Evolutionary conservation across 495 filamentous ascomycete species (phyloP).

Genomic region (Penicillium soppii): DNA sequence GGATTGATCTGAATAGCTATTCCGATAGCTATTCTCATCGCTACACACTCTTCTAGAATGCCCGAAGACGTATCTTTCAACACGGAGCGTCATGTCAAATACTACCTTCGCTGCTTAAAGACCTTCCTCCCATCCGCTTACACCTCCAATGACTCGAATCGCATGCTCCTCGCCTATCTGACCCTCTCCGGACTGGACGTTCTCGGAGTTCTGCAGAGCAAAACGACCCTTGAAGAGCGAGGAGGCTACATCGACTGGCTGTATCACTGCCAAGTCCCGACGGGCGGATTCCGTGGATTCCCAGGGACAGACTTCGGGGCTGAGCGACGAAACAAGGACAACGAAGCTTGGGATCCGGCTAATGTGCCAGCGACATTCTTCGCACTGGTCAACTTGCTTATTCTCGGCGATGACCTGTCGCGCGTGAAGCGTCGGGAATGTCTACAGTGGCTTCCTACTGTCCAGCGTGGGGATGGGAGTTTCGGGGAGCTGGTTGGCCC

Average conservation of each 20-base stretch:
- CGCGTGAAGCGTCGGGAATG: slow-evolving; percentile 66
- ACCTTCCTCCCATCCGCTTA: slow-evolving; percentile 79
- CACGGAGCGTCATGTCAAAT: slow-evolving; percentile 75
- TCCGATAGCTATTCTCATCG: too few species aligned
- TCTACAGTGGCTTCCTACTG: slow-evolving; percentile 66
- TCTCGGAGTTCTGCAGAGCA: slow-evolving; percentile 58
- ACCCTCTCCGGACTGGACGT: slow-evolving; percentile 81
- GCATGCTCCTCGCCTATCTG: slow-evolving; percentile 87
- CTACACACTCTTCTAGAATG: slow-evolving; percentile 20
- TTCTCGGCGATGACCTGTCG: slow-evolving; percentile 72
- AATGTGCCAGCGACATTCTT: slow-evolving; percentile 86
- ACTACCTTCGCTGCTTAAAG: slow-evolving; percentile 88
- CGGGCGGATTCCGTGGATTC: slow-evolving; percentile 78
- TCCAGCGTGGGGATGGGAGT: slow-evolving; percentile 85
- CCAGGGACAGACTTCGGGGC: slow-evolving; percentile 62
- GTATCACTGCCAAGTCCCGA: slow-evolving; percentile 69
- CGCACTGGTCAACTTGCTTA: slow-evolving; percentile 69
- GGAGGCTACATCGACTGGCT: slow-evolving; percentile 66
- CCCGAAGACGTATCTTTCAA: slow-evolving; percentile 51
- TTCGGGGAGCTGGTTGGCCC: slow-evolving; percentile 79
- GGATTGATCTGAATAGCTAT: too few species aligned
- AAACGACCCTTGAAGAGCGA: slow-evolving; percentile 58
- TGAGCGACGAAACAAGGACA: slow-evolving; percentile 42
- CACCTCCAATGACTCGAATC: slow-evolving; percentile 82
- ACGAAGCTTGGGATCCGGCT: slow-evolving; percentile 70